These are phyloP conservation scores for Colletotrichum echinochloae DNA, from an alignment of 2,329 filamentous ascomycete genomes.

Conservation along the genomic window DNA sequence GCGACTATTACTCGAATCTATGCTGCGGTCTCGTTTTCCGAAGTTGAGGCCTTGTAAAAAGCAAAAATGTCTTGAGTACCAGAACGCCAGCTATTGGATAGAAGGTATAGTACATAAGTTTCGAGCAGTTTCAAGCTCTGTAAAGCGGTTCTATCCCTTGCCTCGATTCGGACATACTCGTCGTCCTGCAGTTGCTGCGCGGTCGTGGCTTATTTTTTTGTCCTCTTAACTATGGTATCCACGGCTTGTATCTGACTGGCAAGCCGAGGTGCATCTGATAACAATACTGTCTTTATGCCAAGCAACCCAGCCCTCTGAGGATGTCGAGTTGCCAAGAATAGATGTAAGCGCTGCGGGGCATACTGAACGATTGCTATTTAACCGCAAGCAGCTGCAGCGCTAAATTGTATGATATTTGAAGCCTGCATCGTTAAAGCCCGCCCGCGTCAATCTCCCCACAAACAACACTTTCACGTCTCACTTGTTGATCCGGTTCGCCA, in stretches of 20 bases:
- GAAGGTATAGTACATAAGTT: constrained; percentile 2
- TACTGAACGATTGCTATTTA: not conserved
- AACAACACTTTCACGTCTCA: constrained; percentile 8
- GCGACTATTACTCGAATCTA: too few relatives aligned
- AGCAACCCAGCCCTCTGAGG: not conserved
- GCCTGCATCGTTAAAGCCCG: constrained; percentile 9
- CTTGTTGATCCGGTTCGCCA: constrained; percentile 8
- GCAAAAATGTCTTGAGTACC: constrained; percentile 12
- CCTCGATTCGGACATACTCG: not conserved
- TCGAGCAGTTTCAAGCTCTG: constrained; percentile 1
- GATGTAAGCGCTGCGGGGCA: constrained; percentile 2
- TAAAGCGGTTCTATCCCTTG: not conserved
- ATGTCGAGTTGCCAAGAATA: constrained; percentile 5
- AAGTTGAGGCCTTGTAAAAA: not conserved
- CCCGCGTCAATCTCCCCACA: constrained; percentile 1
- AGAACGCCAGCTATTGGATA: not conserved
- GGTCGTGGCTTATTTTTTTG: constrained; percentile 1
- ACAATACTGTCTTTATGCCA: not conserved
- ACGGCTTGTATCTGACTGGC: constrained; percentile 1
- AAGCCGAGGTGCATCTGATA: constrained; percentile 1
- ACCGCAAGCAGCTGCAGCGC: constrained; percentile 4
- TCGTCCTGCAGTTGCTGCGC: not conserved
- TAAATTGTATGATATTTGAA: not conserved
- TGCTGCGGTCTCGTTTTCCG: not conserved
- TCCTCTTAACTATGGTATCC: not conserved